Percentiles rank a stretch among this genome's conserved stretches.
Evolutionary conservation across 1,284 basidiomycete species (phyloP).

Genomic region (Cutaneotrichosporon arboriforme): DNA sequence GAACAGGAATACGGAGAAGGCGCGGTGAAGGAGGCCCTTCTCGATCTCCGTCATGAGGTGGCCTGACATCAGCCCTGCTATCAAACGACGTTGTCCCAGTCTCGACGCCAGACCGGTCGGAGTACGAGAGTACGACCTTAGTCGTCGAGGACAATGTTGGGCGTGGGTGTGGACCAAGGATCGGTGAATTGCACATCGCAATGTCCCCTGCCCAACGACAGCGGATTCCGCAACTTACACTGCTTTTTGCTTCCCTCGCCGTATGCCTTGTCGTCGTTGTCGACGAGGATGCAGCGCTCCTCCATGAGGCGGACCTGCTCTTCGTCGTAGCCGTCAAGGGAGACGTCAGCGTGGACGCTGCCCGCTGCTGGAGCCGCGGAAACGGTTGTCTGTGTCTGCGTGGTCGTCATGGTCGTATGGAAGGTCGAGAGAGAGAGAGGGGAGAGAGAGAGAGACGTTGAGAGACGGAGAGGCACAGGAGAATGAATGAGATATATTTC

Average conservation of each 20-base stretch:
- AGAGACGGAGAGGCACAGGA: neutral
- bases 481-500: too few species aligned
- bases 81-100: too few species aligned
- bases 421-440: neutral
- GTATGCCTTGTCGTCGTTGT: constrained; percentile 78
- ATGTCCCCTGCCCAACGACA: too few species aligned
- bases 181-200: too few species aligned
- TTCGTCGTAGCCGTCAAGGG: constrained; percentile 47
- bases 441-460: neutral
- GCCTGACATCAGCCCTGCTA: constrained; percentile 53
- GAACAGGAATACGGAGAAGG: constrained; percentile 97
- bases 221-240: constrained; percentile 57
- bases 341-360: constrained; percentile 8
- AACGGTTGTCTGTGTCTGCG: neutral
- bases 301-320: constrained; percentile 77
- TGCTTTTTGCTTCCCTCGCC: constrained; percentile 96
- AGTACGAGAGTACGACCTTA: too few species aligned
- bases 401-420: neutral
- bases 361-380: neutral
- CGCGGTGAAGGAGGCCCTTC: constrained; percentile 90
- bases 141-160: too few species aligned
- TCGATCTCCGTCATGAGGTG: constrained; percentile 98
- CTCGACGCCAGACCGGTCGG: too few species aligned
- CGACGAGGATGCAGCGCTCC: constrained; percentile 92
- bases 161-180: too few species aligned